Conservation (phyloP, 2,329 filamentous ascomycete species). For the Arachnomyces sp. region DNA sequence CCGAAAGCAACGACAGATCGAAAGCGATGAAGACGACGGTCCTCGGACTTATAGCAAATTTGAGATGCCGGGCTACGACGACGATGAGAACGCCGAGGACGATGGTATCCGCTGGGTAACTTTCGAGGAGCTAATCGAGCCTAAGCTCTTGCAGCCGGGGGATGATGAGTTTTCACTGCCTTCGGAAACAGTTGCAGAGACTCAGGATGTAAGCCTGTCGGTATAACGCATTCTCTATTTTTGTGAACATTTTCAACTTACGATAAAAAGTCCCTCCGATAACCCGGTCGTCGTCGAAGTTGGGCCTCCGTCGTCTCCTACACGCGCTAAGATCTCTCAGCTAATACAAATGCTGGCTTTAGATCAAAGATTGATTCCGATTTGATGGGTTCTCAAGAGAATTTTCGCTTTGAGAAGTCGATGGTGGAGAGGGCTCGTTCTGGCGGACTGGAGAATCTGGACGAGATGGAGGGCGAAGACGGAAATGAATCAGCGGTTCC, state of each 20-base stretch:
- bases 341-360: conserved; percentile 44
- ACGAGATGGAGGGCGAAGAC: background rate
- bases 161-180: conserved; percentile 12
- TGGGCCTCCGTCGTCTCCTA: conserved; percentile 24
- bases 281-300: conserved; percentile 11
- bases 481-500: conserved; percentile 4
- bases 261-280: conserved; percentile 6
- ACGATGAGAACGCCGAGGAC: conserved; percentile 48
- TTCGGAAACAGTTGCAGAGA: conserved; percentile 18
- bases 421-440: too few species aligned
- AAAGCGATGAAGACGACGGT: conserved; percentile 57
- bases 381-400: conserved; percentile 7
- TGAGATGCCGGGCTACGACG: conserved; percentile 60
- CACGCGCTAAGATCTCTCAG: conserved; percentile 34
- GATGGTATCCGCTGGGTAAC: conserved; percentile 53
- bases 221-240: conserved; percentile 23
- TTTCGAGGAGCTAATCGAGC: conserved; percentile 58
- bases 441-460: background rate
- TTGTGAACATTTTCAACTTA: conserved; percentile 9
- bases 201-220: conserved; percentile 29
- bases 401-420: too few species aligned
- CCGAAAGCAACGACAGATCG: conserved; percentile 43
- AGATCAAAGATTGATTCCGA: conserved; percentile 38
- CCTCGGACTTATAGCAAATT: conserved; percentile 69
- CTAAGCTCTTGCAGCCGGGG: conserved; percentile 52